Base-by-base conservation (phyloP, 805 yeast species). In the Candida endomychidarum region DNA sequence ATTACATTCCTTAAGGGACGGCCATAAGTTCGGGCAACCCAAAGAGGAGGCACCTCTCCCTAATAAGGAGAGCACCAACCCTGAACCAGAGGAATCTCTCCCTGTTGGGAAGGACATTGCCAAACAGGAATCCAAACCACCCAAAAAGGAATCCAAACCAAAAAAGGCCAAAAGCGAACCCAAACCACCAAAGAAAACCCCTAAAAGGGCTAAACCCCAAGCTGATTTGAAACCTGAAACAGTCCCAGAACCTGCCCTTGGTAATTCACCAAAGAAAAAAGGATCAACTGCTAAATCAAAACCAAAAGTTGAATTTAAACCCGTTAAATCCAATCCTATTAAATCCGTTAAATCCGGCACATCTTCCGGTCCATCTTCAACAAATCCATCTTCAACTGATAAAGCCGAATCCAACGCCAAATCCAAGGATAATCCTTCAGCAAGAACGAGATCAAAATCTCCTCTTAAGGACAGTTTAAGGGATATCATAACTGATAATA, bases 391-490 rank as follows among this genome's bases (percentile, higher is more conserved):
- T 37, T 9, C 11, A 28, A 28, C 31, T 23, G 17, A 32, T 32
- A 16, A 41, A 43, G 17, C 14, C 45, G 19, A 40, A 31, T 30
- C 34, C 34, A 30, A 17, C 24, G 19, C 15, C 5, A 24, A 43
- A 14, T 8, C 27, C 10, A 32, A 36, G 2, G 65, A 58, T 34
- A 49, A 43, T 11, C 67, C 67, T 4, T 61, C 68, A 4, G 42
- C 42, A 31, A 41, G 70, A 28, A 63, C 70, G 1, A 45, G 70
- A 33, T 61, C 67, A 8, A 61, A 59, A 46, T 63, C 68, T 2
- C 70, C 70, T 4, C 37, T 63, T 40, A 63, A 62, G 40, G 48
- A 54, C 42, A 50, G 55, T 27, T 38, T 54, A 34, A 34, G 43
- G 23, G 56, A 57, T 34, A 39, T 60, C 3, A 19, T 53, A 14